phyloP scores from a whole-genome alignment of 192 early-diverging fungal species.

The Podila epigama region DNA sequence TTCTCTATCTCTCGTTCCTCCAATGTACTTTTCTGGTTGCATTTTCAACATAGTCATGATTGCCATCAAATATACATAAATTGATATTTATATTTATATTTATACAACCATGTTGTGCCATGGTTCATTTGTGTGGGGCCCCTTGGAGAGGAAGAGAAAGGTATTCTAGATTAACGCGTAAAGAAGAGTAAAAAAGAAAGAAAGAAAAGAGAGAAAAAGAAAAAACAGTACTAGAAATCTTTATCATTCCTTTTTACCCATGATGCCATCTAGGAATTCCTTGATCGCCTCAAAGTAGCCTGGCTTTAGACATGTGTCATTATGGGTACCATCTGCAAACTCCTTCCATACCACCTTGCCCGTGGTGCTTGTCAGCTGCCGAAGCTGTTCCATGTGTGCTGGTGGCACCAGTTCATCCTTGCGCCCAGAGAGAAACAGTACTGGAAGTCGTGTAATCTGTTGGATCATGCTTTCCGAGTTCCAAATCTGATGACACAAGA shows the following conservation, averaged over 20 bases:
- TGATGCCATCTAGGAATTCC: constrained; percentile 54
- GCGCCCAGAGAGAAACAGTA: constrained; percentile 82
- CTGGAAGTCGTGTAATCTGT: constrained; percentile 70
- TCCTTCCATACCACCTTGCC: constrained; percentile 58
- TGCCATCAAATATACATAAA: too few species aligned
- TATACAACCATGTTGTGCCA: not conserved
- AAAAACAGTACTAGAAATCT: not conserved
- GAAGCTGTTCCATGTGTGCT: constrained; percentile 83
- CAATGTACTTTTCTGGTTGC: too few species aligned
- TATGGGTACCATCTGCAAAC: constrained; percentile 89
- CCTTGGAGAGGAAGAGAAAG: not conserved
- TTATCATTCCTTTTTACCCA: constrained; percentile 13
- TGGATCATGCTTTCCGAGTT: constrained; percentile 76
- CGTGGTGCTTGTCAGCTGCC: constrained; percentile 64
- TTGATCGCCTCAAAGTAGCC: constrained; percentile 85
- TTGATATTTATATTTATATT: not conserved
- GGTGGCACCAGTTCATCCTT: constrained; percentile 91
- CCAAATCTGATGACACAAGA: constrained; percentile 92
- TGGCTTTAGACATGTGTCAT: constrained; percentile 87
- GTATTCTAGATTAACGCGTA: not conserved
- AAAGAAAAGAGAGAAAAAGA: not conserved
- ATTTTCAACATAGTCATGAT: too few species aligned
- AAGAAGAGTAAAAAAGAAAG: too few species aligned
- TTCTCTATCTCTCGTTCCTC: too few species aligned
- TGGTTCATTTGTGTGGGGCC: not conserved